Evolutionary conservation across 768 basidiomycete species (phyloP).

Genomic region (Suillus plorans): DNA sequence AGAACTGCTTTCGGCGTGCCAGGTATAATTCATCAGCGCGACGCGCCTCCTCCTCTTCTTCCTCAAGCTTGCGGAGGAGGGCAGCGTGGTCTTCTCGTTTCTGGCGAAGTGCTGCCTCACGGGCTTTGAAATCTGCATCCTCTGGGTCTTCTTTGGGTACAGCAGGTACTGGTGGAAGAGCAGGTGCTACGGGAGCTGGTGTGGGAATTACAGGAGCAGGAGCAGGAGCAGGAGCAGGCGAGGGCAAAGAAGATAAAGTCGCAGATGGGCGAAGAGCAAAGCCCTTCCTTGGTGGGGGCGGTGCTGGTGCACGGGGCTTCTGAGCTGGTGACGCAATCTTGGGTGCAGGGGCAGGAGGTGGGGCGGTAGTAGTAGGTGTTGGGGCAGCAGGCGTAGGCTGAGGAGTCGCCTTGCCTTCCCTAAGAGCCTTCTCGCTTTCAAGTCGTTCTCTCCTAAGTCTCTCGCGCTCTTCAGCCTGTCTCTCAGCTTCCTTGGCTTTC

Average conservation of each 20-base stretch:
- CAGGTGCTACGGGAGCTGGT: constrained; percentile 24
- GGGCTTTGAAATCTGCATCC: constrained; percentile 65
- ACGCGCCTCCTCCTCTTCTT: constrained; percentile 59
- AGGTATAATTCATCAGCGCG: constrained; percentile 43
- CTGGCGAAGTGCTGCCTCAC: constrained; percentile 71
- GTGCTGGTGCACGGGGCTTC: constrained; percentile 36
- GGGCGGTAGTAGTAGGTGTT: constrained; percentile 44
- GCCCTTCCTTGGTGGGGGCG: constrained; percentile 34
- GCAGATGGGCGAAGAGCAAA: constrained; percentile 12
- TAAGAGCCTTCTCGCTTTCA: constrained; percentile 69
- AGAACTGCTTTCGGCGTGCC: constrained; percentile 33
- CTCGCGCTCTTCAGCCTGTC: constrained; percentile 79
- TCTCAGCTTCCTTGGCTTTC: constrained; percentile 75
- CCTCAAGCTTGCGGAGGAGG: constrained; percentile 68
- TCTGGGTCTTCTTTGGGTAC: constrained; percentile 68
- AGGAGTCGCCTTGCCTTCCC: constrained; percentile 43
- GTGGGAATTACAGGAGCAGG: constrained; percentile 14
- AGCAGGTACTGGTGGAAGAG: constrained; percentile 25
- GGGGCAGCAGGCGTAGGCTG: constrained; percentile 37
- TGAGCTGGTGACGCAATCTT: constrained; percentile 35
- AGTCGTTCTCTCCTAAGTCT: constrained; percentile 68
- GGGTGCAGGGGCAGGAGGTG: constrained; percentile 40
- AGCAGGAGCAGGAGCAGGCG: constrained; percentile 10
- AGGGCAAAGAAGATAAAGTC: constrained; percentile 25
- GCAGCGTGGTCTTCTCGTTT: constrained; percentile 72